phyloP scores from a whole-genome alignment of 2,329 filamentous ascomycete species.

The Escovopsis sp. region DNA sequence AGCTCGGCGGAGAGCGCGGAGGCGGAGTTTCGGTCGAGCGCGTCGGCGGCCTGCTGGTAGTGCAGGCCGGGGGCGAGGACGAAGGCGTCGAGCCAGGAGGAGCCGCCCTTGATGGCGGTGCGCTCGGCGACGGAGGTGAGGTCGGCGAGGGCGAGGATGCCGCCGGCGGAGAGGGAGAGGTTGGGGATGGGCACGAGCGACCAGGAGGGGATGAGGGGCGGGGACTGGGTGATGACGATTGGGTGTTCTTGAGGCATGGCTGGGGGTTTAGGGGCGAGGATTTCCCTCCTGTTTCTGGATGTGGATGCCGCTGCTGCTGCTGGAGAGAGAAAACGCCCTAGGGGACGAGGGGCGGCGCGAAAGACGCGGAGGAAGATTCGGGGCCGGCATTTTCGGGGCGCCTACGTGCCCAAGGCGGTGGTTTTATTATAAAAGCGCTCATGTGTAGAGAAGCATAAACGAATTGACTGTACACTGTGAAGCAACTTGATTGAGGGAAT shows the following conservation, averaged over 20 bases:
- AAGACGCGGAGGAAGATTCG: background rate
- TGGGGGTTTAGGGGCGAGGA: background rate
- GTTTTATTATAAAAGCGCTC: too few relatives aligned
- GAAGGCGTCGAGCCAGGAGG: conserved; percentile 40
- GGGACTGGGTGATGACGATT: background rate
- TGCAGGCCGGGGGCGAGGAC: conserved; percentile 47
- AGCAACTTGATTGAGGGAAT: too few relatives aligned
- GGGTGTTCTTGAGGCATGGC: background rate
- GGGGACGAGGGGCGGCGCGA: background rate
- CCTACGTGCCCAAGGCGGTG: background rate
- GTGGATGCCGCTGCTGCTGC: background rate
- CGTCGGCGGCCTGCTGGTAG: conserved; percentile 41
- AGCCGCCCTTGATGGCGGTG: conserved; percentile 41
- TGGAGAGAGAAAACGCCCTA: background rate
- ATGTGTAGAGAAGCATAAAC: too few relatives aligned
- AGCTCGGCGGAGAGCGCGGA: conserved; percentile 18
- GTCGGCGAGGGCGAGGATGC: conserved; percentile 44
- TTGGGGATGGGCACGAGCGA: conserved; percentile 28
- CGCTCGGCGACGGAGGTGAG: conserved; percentile 39
- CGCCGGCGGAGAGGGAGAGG: conserved; percentile 34
- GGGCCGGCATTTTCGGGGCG: background rate
- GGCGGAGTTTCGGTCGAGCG: conserved; percentile 27
- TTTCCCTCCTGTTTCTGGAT: background rate
- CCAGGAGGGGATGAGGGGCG: conserved; percentile 27
- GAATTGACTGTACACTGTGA: too few relatives aligned